Base-by-base conservation (phyloP, 2,329 filamentous ascomycete genomes). In the Trichoderma oligosporum region DNA sequence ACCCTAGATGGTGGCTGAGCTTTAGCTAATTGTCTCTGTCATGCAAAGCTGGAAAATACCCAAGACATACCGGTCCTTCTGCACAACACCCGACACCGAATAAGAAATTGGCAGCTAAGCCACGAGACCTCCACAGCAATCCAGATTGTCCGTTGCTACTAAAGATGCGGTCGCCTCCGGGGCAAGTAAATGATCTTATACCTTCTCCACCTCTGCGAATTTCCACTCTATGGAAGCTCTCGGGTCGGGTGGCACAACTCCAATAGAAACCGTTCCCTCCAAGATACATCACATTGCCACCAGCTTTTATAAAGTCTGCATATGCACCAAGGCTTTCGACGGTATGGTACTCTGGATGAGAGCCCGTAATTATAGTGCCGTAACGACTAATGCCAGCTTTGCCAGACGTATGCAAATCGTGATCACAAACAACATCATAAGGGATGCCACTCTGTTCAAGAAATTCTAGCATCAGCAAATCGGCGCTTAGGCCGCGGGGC, bases 251-350 rank as follows among this genome's bases (percentile, higher is more conserved):
- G 9, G 42, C 42, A 7, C 25, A 46, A 16, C 42, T 46, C 42
- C 42, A 46, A 31, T 46, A 46, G 25, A 46, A 46, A 18, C 42
- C 42, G 12, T 46, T 46, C 8, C 42, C 42, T 46, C 42, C 42
- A 46, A 46, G 42, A 18, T 46, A 46, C 25, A 46, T 46, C 7
- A 46, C 42, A 18, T 46, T 31, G 16, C 42, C 42, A 18, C 42
- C 42, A 5, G 25, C 25, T 29, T 18, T 46, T n/a, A 46, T 31
- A 27, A 29, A 46, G 25, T 46, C 27, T 31, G 42, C 16, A 22
- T 46, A 46, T 46, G 42, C 42, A 7, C 42, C 14, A 3, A 46
- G 42, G 27, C 42, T 46, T 29, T 46, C 42, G 20, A 29, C 27
- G 9, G 42, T 46, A 20, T 46, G 42, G n/a, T 46, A 46, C 7